Evolutionary conservation across 1,284 basidiomycete species (phyloP).

Genomic region (Golubevia pallescens): DNA sequence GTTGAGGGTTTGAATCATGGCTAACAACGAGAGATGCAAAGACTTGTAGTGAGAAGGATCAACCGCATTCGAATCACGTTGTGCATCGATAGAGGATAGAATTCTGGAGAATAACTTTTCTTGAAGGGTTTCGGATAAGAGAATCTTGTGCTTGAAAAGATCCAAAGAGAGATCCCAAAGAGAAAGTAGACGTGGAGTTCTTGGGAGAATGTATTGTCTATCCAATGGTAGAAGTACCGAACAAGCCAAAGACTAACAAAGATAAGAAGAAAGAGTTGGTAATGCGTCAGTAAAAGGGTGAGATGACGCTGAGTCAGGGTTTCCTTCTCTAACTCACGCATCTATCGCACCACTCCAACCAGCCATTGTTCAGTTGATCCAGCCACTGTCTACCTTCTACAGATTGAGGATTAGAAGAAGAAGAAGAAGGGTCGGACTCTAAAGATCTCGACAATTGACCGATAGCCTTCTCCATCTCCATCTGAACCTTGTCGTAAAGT

Average conservation of each 20-base stretch:
- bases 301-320: background rate
- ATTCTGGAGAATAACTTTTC: conserved; percentile 19
- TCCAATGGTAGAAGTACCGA: background rate
- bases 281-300: background rate
- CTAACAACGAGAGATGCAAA: conserved; percentile 25
- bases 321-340: conserved; percentile 9
- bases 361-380: conserved; percentile 21
- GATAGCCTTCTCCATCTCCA: conserved; percentile 40
- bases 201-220: too few relatives aligned
- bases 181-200: conserved; percentile 5
- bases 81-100: conserved; percentile 19
- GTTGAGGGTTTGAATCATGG: conserved; percentile 33
- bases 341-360: conserved; percentile 36
- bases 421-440: too few relatives aligned
- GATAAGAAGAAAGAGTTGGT: background rate
- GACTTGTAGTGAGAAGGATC: conserved; percentile 13
- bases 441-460: conserved; percentile 22
- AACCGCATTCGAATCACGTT: too few relatives aligned
- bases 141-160: conserved; percentile 31
- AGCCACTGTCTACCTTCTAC: conserved; percentile 19
- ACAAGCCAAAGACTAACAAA: background rate
- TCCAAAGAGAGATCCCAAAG: conserved; percentile 38
- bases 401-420: too few relatives aligned
- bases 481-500: conserved; percentile 44
- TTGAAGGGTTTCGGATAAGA: conserved; percentile 23